phyloP scores from a whole-genome alignment of 371 early-diverging fungal species.

The Amoeboaphelidium occidentale region DNA sequence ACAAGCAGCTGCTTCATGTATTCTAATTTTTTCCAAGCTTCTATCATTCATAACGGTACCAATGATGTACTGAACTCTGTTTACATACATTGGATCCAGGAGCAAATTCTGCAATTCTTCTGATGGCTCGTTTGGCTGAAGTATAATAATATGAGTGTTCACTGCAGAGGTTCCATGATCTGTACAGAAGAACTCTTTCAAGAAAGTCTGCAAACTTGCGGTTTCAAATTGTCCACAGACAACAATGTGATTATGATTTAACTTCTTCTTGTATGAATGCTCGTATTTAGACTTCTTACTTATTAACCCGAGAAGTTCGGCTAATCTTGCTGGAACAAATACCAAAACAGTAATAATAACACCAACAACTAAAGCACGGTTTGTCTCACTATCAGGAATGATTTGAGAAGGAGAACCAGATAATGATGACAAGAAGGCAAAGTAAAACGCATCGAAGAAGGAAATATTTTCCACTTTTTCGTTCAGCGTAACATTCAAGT shows the following conservation, averaged over 20 bases:
- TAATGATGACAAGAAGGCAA: conserved; percentile 12
- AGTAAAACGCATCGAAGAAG: conserved; percentile 38
- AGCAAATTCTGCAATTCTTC: conserved; percentile 12
- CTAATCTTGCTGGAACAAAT: conserved; percentile 31
- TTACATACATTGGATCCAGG: conserved; percentile 24
- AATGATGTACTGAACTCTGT: conserved; percentile 32
- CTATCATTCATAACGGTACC: conserved; percentile 30
- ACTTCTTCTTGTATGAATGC: conserved; percentile 14
- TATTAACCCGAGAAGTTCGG: conserved; percentile 30
- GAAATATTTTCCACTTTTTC: conserved; percentile 14
- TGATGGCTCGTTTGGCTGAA: conserved; percentile 21
- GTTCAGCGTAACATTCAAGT: conserved; percentile 22
- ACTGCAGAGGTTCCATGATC: conserved; percentile 29
- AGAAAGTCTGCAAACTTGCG: conserved; percentile 24
- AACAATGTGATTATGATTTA: conserved; percentile 26
- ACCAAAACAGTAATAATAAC: conserved; percentile 39
- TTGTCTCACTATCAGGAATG: conserved; percentile 26
- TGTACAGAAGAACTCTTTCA: conserved; percentile 43
- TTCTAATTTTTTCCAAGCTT: conserved; percentile 19
- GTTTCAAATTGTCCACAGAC: conserved; percentile 30
- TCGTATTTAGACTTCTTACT: conserved; percentile 22
- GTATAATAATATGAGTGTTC: conserved; percentile 31
- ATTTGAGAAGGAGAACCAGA: conserved; percentile 30
- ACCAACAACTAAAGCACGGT: conserved; percentile 27
- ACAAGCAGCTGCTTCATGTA: conserved; percentile 21